phyloP scores from a whole-genome alignment of 2,329 filamentous ascomycete species.

The Thelonectria blattea region DNA sequence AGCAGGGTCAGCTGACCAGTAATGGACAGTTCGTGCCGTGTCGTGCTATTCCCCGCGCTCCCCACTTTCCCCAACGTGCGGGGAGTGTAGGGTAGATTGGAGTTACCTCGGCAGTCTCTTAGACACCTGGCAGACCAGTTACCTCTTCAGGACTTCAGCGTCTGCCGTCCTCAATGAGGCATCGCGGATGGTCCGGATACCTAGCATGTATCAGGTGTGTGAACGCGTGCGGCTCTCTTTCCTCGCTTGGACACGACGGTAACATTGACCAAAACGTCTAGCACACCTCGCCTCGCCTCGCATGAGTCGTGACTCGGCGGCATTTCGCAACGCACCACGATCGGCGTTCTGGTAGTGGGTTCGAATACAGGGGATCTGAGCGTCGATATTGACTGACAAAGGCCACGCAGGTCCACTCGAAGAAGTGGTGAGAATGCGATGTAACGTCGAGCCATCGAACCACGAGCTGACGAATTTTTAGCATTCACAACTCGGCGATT shows the following conservation, averaged over 20 bases:
- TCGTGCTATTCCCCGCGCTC: constrained; percentile 15
- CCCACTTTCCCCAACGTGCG: constrained; percentile 18
- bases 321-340: background rate
- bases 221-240: no score
- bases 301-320: background rate
- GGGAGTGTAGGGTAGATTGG: constrained; percentile 5
- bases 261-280: background rate
- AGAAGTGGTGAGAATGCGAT: background rate
- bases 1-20: constrained; percentile 18
- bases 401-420: no score
- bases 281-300: background rate
- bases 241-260: background rate
- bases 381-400: no score
- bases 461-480: no score
- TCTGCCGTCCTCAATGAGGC: no score
- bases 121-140: no score
- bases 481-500: background rate
- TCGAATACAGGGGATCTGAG: background rate
- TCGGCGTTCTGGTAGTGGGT: background rate
- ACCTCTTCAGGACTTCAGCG: no score
- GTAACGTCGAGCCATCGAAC: no score
- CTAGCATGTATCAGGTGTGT: no score
- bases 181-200: no score
- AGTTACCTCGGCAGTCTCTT: no score
- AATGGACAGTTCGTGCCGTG: background rate